Base-by-base conservation (phyloP, 2,329 filamentous ascomycete genomes). In the Rutstroemia sp. region DNA sequence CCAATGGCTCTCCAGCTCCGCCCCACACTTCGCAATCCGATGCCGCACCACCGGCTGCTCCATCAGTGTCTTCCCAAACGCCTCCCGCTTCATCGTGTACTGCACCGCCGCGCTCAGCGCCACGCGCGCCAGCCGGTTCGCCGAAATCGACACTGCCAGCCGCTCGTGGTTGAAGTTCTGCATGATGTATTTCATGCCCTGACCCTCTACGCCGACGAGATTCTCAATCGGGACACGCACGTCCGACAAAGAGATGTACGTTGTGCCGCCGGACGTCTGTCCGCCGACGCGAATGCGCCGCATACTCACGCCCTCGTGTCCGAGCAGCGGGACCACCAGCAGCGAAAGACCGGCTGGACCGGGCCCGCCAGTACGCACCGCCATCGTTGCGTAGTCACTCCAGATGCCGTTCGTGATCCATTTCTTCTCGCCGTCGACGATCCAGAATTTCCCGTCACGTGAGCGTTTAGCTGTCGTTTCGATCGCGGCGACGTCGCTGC, bases 101-200 rank as follows among this genome's bases (percentile, higher is more conserved):
- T 78, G 78, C 61, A 86, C 80, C 0, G 84, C 83, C 0, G 80
- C 68, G 14, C 75, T 71, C 1, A 87, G 72, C 1, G 81, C 83
- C 2, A 86, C 82, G 8, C 80, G 76, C 0, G 84, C 77, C 64
- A 83, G 76, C 2, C 87, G 75, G 1, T 84, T 86, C 1, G 80
- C 78, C 0, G 80, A 78, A 14, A 89, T 80, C 0, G 82, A 76
- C 60, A 90, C 87, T 16, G 77, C 77, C 10, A 90, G 74, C 0
- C 87, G 80, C 69, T 91, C 87, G 69, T 90, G 86, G 72, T 90
- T 90, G 78, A 90, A 90, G 72, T 90, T 88, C 54, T 81, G 85
- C 84, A 88, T 88, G 65, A 87, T 80, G 66, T 88, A 87, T 57
- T 75, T 78, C 86, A 91, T 89, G 5, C 87, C 87, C 64, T 79